A percentile compares a stretch with the other conserved stretches of the same genome.
Conservation (phyloP, 495 filamentous ascomycete species). For the Emericellopsis terricola region DNA sequence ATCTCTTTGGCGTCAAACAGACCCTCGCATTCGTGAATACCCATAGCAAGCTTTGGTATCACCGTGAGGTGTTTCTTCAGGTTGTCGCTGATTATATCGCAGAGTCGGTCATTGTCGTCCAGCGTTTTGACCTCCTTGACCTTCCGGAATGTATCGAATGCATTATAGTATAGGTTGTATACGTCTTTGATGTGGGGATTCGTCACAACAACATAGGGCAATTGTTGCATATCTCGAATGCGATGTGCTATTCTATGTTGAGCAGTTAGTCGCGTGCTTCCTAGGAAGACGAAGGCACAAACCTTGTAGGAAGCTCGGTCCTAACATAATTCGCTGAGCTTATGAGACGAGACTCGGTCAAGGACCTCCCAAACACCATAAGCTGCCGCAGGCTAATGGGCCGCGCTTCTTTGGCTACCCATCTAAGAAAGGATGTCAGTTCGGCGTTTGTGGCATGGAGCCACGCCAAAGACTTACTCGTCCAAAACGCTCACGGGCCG, state of each 20-base stretch:
- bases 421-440: conserved; percentile 30
- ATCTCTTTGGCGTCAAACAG: conserved; percentile 61
- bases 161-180: conserved; percentile 90
- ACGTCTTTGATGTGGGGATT: conserved; percentile 86
- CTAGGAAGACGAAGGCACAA: conserved; percentile 5
- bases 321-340: conserved; percentile 95
- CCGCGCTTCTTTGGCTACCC: conserved; percentile 67
- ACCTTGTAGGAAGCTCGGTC: conserved; percentile 84
- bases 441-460: conserved; percentile 6
- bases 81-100: conserved; percentile 58
- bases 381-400: conserved; percentile 83
- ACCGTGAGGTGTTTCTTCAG: conserved; percentile 80
- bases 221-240: conserved; percentile 89
- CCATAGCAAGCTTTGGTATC: conserved; percentile 87
- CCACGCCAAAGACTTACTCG: conserved; percentile 38
- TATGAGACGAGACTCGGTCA: conserved; percentile 79
- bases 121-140: conserved; percentile 67
- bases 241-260: conserved; percentile 72
- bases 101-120: conserved; percentile 83
- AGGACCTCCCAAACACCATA: conserved; percentile 78
- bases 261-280: neutral
- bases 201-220: conserved; percentile 92
- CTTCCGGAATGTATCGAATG: conserved; percentile 77
- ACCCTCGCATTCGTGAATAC: conserved; percentile 71
- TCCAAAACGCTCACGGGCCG: conserved; percentile 68